Evolutionary conservation across 129 eudicot genomes (phyloP).

Genomic region (Centrapalus pauciflorus): DNA sequence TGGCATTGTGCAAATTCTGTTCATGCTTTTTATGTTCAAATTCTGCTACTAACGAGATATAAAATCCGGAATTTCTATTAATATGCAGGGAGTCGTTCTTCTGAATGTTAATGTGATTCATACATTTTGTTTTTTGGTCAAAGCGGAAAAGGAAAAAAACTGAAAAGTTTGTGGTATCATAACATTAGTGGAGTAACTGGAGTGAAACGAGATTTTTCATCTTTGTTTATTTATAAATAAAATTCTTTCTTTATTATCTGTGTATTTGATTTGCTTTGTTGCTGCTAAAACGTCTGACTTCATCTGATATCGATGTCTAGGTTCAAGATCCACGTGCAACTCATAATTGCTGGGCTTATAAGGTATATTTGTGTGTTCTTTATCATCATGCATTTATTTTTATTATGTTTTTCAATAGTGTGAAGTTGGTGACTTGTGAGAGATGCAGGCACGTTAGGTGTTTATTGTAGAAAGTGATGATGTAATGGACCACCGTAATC

Average conservation of each 20-base stretch:
- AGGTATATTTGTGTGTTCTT: slow-evolving; percentile 39
- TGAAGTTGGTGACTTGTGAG: not conserved
- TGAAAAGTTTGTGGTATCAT: not conserved
- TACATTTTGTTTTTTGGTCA: not conserved
- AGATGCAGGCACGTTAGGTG: not conserved
- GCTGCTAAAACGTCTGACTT: slow-evolving; percentile 13
- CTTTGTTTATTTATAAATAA: not conserved
- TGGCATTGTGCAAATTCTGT: too few relatives aligned
- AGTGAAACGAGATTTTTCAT: slow-evolving; percentile 1
- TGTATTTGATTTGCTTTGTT: slow-evolving; percentile 6
- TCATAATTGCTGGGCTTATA: slow-evolving; percentile 96
- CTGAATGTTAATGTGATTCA: too few relatives aligned
- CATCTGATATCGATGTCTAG: slow-evolving; percentile 28
- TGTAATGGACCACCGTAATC: not conserved
- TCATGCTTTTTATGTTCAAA: too few relatives aligned
- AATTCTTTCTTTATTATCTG: not conserved
- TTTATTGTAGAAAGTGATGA: not conserved
- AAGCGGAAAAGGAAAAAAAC: not conserved
- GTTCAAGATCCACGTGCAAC: slow-evolving; percentile 81
- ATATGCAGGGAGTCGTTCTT: too few relatives aligned
- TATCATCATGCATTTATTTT: not conserved
- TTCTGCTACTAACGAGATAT: too few relatives aligned
- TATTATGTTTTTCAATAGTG: not conserved
- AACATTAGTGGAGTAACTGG: not conserved
- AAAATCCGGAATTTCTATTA: too few relatives aligned